These are phyloP conservation scores for Eragrostis tef DNA, from an alignment of 202 grass and related monocot species.

Conservation along the genomic window DNA sequence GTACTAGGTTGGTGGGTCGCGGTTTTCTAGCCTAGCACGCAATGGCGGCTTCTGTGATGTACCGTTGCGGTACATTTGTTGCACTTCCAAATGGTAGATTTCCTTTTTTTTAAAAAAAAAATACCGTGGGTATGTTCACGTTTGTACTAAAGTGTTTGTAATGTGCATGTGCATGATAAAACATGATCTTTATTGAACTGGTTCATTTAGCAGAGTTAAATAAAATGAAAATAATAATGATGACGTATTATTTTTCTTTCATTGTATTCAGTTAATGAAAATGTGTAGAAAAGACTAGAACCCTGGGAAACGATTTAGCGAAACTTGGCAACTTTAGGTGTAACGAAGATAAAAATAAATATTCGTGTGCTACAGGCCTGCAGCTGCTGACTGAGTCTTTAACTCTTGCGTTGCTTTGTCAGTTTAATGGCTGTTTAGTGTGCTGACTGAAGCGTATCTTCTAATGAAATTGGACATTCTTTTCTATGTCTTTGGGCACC, in stretches of 20 bases:
- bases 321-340: not conserved
- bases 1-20: slow-evolving; percentile 29
- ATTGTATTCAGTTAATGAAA: slow-evolving; percentile 5
- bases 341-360: not conserved
- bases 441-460: not conserved
- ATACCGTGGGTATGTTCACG: not conserved
- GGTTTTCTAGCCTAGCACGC: slow-evolving; percentile 25
- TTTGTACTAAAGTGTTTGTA: not conserved
- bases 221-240: not conserved
- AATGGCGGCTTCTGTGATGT: slow-evolving; percentile 12
- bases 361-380: not conserved
- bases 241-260: not conserved
- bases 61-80: slow-evolving; percentile 34
- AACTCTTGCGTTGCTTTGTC: not conserved
- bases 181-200: not conserved
- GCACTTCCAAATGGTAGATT: slow-evolving; percentile 8
- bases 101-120: slow-evolving; percentile 5
- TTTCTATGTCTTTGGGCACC: slow-evolving; percentile 1
- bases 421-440: not conserved
- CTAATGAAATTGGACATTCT: not conserved
- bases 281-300: not conserved
- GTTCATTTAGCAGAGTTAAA: not conserved
- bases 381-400: not conserved
- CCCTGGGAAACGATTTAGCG: not conserved
- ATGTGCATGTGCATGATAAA: not conserved